These are phyloP conservation scores for Beta lomatogona DNA, from an alignment of 179 eudicot genomes.

Conservation along the genomic window DNA sequence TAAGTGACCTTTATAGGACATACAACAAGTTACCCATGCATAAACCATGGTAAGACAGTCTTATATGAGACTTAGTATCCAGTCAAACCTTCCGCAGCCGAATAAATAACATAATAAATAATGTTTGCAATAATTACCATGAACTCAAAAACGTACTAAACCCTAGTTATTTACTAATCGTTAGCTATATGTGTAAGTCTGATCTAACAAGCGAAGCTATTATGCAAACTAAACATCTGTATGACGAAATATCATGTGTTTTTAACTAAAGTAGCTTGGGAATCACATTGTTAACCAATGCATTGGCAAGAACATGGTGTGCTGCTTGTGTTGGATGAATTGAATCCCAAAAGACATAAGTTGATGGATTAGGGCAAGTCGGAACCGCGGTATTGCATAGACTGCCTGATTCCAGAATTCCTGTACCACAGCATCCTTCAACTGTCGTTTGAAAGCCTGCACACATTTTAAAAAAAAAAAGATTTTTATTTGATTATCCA, in stretches of 20 bases:
- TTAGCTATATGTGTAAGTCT: no score
- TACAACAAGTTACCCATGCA: no score
- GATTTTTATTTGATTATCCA: neutral
- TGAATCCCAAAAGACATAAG: conserved; percentile 33
- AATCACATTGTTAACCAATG: conserved; percentile 9
- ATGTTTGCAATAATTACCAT: neutral
- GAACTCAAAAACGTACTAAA: neutral
- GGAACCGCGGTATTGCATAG: conserved; percentile 14
- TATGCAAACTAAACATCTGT: neutral
- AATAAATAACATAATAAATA: no score
- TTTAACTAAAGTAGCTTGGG: conserved; percentile 17
- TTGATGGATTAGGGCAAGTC: conserved; percentile 29
- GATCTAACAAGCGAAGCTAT: neutral
- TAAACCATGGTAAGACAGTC: no score
- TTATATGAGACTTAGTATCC: no score
- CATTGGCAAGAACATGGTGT: conserved; percentile 24
- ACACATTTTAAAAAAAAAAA: neutral
- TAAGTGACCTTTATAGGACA: no score
- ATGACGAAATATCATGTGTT: neutral
- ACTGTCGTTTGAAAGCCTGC: conserved; percentile 32
- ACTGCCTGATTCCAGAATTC: conserved; percentile 27
- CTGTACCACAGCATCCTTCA: conserved; percentile 42
- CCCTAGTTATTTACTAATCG: no score
- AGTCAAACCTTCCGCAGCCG: no score
- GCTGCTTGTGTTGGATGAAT: conserved; percentile 40